Conservation (phyloP, 1,284 basidiomycete genomes). For the Apiotrichum brassicae region DNA sequence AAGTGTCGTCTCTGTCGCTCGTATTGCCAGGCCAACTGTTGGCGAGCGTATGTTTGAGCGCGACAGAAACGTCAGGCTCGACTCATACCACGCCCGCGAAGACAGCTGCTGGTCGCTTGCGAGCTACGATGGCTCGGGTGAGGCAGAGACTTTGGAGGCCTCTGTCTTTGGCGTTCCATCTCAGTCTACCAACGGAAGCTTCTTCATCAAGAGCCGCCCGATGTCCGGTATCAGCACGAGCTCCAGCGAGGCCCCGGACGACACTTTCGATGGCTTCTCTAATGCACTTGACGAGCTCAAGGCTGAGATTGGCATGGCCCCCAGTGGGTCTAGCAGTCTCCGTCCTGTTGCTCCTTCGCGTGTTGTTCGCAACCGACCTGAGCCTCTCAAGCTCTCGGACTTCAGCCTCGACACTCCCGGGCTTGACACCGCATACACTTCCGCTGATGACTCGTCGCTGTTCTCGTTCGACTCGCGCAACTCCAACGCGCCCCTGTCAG, state of each 20-base stretch:
- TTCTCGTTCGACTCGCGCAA: constrained; percentile 29
- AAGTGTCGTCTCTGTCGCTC: constrained; percentile 57
- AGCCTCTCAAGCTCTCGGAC: constrained; percentile 17
- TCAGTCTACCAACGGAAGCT: constrained; percentile 1
- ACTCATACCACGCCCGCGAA: constrained; percentile 10
- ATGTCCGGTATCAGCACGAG: constrained; percentile 3
- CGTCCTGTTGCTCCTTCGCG: background rate
- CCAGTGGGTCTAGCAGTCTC: background rate
- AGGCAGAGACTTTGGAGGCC: constrained; percentile 28
- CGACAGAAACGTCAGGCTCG: constrained; percentile 47
- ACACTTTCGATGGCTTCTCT: constrained; percentile 27
- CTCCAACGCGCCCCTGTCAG: constrained; percentile 17
- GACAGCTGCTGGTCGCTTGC: background rate
- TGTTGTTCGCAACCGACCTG: constrained; percentile 20
- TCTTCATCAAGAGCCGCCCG: constrained; percentile 25
- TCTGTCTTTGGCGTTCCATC: constrained; percentile 56
- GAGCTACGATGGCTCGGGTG: constrained; percentile 7
- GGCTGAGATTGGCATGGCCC: background rate
- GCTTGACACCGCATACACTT: constrained; percentile 29
- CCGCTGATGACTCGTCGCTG: constrained; percentile 28
- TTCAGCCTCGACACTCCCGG: constrained; percentile 26
- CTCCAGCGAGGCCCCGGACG: constrained; percentile 10
- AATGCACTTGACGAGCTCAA: constrained; percentile 5
- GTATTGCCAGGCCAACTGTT: constrained; percentile 63
- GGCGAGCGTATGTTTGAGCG: constrained; percentile 83